A percentile compares a stretch with the other conserved stretches of the same genome.
phyloP scores from a whole-genome alignment of 1,284 basidiomycete genomes.

The Moesziomyces antarcticus region DNA sequence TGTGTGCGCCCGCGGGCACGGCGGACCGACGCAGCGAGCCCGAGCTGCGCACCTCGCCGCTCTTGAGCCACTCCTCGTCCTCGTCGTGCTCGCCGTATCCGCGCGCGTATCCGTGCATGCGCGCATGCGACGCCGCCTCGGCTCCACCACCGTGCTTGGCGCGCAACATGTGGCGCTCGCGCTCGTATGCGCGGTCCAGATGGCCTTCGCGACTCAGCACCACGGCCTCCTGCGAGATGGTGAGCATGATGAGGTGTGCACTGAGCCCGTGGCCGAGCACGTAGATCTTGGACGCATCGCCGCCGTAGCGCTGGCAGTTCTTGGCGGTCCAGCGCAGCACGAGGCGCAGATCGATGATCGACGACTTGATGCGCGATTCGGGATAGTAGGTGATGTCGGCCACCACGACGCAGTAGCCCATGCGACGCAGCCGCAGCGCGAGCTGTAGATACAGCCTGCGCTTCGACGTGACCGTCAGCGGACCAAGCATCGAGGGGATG shows the following conservation, averaged over 20 bases:
- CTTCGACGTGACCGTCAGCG: conserved; percentile 42
- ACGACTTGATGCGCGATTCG: conserved; percentile 59
- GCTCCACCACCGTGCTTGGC: conserved; percentile 7
- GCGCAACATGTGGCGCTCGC: conserved; percentile 25
- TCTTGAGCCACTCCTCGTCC: conserved; percentile 49
- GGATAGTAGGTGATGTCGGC: conserved; percentile 68
- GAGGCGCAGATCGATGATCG: conserved; percentile 65
- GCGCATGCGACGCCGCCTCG: neutral
- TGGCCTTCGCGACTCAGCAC: conserved; percentile 58
- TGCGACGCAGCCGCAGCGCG: conserved; percentile 64
- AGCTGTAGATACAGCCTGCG: conserved; percentile 65
- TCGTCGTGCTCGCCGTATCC: conserved; percentile 18
- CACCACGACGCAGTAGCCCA: conserved; percentile 68
- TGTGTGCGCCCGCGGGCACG: conserved; percentile 2
- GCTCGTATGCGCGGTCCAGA: conserved; percentile 43
- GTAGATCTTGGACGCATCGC: conserved; percentile 66
- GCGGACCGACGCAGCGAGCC: neutral
- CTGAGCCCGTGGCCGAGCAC: conserved; percentile 68
- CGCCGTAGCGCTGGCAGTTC: conserved; percentile 65
- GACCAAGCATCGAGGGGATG: conserved; percentile 64
- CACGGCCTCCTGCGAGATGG: conserved; percentile 68
- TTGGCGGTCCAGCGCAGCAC: conserved; percentile 67
- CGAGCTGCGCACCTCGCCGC: conserved; percentile 33
- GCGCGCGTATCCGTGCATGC: neutral
- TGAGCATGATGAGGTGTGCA: conserved; percentile 68